Percentiles rank a stretch among this genome's conserved stretches.
Conservation (phyloP, 176 grass and related monocot species). For the Pontederia paniculata region DNA sequence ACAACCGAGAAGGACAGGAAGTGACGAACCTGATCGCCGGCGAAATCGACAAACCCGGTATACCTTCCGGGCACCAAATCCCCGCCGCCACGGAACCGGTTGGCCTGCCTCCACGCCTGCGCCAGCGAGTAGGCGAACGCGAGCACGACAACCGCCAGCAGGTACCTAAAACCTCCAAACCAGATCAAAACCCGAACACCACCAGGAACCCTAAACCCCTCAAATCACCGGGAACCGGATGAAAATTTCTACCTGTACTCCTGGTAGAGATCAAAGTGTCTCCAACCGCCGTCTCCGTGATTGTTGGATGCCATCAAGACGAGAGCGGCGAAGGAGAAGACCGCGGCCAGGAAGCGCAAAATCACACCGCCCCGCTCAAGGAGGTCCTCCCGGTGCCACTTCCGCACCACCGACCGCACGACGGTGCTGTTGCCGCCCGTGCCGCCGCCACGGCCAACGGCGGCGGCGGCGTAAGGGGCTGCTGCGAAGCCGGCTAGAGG, state of each 20-base stretch:
- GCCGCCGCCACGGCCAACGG: neutral
- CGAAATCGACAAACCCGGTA: constrained; percentile 43
- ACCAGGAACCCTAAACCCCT: neutral
- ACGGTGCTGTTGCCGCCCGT: constrained; percentile 8
- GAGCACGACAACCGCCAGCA: constrained; percentile 46
- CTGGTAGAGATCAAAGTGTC: constrained; percentile 49
- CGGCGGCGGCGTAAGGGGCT: too few species aligned
- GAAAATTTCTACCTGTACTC: constrained; percentile 39
- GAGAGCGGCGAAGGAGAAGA: constrained; percentile 38
- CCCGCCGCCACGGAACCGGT: constrained; percentile 29
- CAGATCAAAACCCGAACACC: neutral
- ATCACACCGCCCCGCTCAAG: constrained; percentile 24
- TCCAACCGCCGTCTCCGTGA: constrained; percentile 51
- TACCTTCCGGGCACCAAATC: constrained; percentile 27
- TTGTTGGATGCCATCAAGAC: constrained; percentile 51
- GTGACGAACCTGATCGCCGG: constrained; percentile 63
- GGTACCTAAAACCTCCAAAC: constrained; percentile 36
- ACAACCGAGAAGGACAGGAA: constrained; percentile 1
- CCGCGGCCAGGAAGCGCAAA: constrained; percentile 30
- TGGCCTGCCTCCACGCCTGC: constrained; percentile 40
- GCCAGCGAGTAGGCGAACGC: constrained; percentile 48
- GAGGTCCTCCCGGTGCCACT: constrained; percentile 18
- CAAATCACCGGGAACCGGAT: neutral
- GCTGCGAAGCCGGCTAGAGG: neutral
- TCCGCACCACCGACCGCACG: constrained; percentile 1